These are phyloP conservation scores for Fusarium temperatum DNA, from an alignment of 2,329 filamentous ascomycete species.

Conservation along the genomic window DNA sequence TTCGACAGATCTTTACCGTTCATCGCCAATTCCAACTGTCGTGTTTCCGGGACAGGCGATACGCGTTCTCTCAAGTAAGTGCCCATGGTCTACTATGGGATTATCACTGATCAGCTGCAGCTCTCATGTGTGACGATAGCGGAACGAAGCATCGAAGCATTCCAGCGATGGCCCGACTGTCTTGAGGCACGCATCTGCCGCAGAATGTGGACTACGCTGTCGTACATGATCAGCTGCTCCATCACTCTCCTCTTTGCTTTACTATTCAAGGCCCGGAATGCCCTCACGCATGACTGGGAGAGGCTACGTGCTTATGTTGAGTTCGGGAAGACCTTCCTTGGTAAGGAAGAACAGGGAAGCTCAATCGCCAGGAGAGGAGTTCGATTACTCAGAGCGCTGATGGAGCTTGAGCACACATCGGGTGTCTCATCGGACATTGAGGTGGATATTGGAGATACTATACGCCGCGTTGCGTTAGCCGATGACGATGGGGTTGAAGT, in stretches of 20 bases:
- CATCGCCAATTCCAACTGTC: constrained; percentile 1
- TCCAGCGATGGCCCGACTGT: neutral
- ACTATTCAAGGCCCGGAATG: neutral
- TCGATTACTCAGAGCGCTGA: neutral
- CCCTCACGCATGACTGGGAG: neutral
- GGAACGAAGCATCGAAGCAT: neutral
- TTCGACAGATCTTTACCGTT: neutral
- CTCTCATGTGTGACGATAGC: neutral
- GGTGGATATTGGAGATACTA: neutral
- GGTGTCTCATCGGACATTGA: neutral
- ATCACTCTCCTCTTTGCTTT: neutral
- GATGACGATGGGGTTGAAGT: neutral
- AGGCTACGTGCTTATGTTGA: neutral
- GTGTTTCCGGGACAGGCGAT: neutral
- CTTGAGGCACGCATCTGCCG: neutral
- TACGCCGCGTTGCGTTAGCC: neutral
- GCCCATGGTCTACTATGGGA: rapidly evolving
- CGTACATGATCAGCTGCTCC: neutral
- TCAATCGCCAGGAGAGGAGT: neutral
- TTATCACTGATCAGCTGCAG: neutral
- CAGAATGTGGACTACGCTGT: constrained; percentile 1
- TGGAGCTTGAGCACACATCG: neutral
- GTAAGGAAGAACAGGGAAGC: neutral
- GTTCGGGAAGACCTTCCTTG: neutral
- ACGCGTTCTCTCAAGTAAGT: neutral